These are phyloP conservation scores for Colletotrichum gigasporum DNA, from an alignment of 2,329 filamentous ascomycete species.

Conservation along the genomic window DNA sequence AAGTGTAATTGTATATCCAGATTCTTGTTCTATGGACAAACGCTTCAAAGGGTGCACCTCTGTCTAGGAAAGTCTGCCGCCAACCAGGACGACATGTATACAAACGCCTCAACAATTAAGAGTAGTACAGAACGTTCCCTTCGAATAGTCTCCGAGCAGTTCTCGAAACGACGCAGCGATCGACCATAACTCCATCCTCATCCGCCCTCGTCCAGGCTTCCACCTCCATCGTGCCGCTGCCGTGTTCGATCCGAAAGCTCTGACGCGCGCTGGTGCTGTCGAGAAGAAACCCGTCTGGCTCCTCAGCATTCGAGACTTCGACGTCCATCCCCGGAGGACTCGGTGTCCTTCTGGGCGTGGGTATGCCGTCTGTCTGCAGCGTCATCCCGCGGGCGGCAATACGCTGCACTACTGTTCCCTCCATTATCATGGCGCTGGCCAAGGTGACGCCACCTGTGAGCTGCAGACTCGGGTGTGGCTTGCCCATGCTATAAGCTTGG, in stretches of 20 bases:
- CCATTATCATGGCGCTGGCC: conserved; percentile 52
- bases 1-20: too few relatives aligned
- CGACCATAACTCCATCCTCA: conserved; percentile 33
- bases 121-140: conserved; percentile 41
- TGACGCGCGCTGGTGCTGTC: not conserved
- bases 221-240: conserved; percentile 40
- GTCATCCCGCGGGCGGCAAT: conserved; percentile 17
- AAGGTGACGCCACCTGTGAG: conserved; percentile 60
- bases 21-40: too few relatives aligned
- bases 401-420: conserved; percentile 48
- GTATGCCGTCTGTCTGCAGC: not conserved
- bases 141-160: conserved; percentile 44
- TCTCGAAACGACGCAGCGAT: conserved; percentile 40
- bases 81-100: not conserved
- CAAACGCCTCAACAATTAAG: not conserved
- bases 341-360: conserved; percentile 35
- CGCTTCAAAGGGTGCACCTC: too few relatives aligned
- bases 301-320: not conserved
- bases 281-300: not conserved
- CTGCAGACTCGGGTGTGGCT: conserved; percentile 61
- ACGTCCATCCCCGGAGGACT: conserved; percentile 29
- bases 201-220: conserved; percentile 34
- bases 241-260: conserved; percentile 37
- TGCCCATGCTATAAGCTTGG: conserved; percentile 58
- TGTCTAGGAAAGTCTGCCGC: too few relatives aligned